These are phyloP conservation scores for Diaporthe australafricana DNA, from an alignment of 2,329 filamentous ascomycete genomes.

Conservation along the genomic window DNA sequence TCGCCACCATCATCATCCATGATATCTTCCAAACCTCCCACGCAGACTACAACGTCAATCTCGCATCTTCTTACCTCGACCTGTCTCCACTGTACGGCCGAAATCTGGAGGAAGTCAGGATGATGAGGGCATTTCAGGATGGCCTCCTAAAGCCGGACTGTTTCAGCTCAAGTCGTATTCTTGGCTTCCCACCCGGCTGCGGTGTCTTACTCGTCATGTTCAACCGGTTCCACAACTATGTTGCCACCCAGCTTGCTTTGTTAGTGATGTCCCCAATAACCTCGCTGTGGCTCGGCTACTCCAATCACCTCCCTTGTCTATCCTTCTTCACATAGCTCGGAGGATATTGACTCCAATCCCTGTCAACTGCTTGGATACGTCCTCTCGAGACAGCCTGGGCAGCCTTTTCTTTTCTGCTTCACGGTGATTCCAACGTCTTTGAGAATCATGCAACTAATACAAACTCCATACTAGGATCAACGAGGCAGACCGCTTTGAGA, in stretches of 20 bases:
- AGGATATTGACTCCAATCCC: too few species aligned
- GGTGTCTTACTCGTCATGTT: conserved; percentile 76
- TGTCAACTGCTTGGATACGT: too few species aligned
- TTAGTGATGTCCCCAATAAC: neutral
- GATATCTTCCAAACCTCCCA: conserved; percentile 74
- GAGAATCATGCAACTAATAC: conserved; percentile 61
- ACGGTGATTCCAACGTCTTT: neutral
- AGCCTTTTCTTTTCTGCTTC: neutral
- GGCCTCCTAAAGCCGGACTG: conserved; percentile 78
- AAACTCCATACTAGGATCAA: conserved; percentile 64
- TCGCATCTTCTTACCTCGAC: conserved; percentile 81
- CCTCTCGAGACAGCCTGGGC: too few species aligned
- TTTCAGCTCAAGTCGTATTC: conserved; percentile 73
- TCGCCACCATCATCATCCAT: conserved; percentile 76
- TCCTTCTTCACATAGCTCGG: too few species aligned
- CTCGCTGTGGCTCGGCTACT: neutral
- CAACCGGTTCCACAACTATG: conserved; percentile 77
- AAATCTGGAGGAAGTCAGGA: conserved; percentile 62
- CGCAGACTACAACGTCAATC: conserved; percentile 70
- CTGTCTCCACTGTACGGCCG: conserved; percentile 79
- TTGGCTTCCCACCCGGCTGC: conserved; percentile 77
- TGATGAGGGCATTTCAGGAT: conserved; percentile 50
- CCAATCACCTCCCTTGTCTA: neutral
- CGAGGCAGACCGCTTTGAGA: conserved; percentile 71
- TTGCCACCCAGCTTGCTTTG: conserved; percentile 48